Evolutionary conservation across 2,329 filamentous ascomycete genomes (phyloP), one percentile per base, ranked within the genome.

Genomic region (Fusarium poae): DNA sequence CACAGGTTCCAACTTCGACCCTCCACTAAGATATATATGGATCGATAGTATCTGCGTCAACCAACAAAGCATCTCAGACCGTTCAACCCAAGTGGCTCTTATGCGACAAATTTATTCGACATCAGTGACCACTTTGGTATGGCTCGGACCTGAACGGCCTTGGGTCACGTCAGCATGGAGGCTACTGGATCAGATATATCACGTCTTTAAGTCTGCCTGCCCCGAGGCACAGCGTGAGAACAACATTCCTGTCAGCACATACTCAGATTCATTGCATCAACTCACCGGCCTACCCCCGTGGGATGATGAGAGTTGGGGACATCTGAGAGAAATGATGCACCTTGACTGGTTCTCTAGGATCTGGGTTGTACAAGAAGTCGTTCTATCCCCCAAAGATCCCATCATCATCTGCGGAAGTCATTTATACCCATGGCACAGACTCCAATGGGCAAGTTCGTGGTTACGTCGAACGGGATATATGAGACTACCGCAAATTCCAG

Each of bases 51-150:
- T 54, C 5, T 54, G 51, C 2, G 29, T 54, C 0, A 48, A 54
- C 2, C 51, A 54, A n/a, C 21, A 54, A 29, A 54, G 51, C 1
- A 35, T 48, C 16, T 6, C 21, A 29, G 51, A 54, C 27, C 51
- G 51, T 12, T 54, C 51, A 16, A 35, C 51, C 15, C 51, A 54
- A 11, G 51, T 54, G 6, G 30, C 30, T 2, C 40, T 54, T 1
- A 54, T 54, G 51, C 18, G 51, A 9, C 25, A 40, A 10, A 54
- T 54, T 9, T 54, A 54, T 13, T 54, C 51, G 1, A 45, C 23
- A 13, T 37, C 51, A 0, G 6, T 37, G 4, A 48, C 40, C 3
- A 54, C 51, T 2, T 5, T 54, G 5, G 25, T 54, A 3, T 54
- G 51, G 51, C 40, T 54, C 2, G 51, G 51, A 1, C 18, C 40